These are phyloP conservation scores for Fusarium tjaetaba DNA, from an alignment of 2,329 filamentous ascomycete species.

Conservation along the genomic window DNA sequence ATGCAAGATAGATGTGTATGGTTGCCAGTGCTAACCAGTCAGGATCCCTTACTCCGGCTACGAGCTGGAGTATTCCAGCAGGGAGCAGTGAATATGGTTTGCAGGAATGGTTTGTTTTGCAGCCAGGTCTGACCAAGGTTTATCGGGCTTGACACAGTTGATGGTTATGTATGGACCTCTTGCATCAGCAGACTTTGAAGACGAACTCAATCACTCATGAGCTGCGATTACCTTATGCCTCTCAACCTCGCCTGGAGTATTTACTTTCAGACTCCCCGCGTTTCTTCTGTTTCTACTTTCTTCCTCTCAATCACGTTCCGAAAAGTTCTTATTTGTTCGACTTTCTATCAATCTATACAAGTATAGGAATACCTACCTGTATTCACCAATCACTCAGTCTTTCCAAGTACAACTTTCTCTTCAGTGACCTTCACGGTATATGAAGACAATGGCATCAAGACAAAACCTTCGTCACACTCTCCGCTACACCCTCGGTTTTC, in stretches of 20 bases:
- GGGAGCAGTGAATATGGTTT: background rate
- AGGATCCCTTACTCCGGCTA: background rate
- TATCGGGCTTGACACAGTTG: background rate
- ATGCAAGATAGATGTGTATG: background rate
- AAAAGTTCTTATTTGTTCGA: background rate
- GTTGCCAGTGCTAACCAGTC: background rate
- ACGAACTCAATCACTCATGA: background rate
- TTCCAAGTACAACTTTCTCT: background rate
- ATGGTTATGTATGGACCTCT: background rate
- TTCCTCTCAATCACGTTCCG: background rate
- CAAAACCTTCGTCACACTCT: conserved; percentile 31
- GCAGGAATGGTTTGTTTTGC: background rate
- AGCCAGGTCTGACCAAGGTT: background rate
- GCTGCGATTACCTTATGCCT: background rate
- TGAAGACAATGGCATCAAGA: conserved; percentile 34
- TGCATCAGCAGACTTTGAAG: background rate
- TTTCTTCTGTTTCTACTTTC: background rate
- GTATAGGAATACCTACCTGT: background rate
- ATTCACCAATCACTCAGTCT: background rate
- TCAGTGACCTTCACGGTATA: background rate
- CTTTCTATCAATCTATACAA: background rate
- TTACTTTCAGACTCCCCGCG: background rate
- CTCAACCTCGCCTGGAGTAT: background rate
- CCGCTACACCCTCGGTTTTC: conserved; percentile 37
- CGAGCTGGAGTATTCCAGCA: background rate